Evolutionary conservation across 441 rosid species (phyloP).

Genomic region (Dalechampia spathulata): DNA sequence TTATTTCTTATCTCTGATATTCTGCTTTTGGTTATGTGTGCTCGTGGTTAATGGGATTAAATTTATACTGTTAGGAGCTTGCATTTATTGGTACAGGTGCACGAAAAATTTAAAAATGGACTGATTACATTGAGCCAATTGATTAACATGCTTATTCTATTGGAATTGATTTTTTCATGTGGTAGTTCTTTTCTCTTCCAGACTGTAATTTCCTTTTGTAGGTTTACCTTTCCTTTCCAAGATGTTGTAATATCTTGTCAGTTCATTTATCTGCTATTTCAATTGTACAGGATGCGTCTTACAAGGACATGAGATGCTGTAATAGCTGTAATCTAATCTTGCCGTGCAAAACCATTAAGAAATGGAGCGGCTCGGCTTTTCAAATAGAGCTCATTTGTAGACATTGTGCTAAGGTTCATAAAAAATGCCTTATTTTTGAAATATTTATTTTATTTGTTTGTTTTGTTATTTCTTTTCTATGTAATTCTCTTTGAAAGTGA

Average conservation of each 20-base stretch:
- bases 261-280: slow-evolving; percentile 11
- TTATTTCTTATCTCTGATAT: too few species aligned
- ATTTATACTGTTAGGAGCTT: neutral
- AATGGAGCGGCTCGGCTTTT: slow-evolving; percentile 32
- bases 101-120: neutral
- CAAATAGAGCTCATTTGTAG: slow-evolving; percentile 55
- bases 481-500: too few species aligned
- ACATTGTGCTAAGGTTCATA: slow-evolving; percentile 84
- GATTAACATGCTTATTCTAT: neutral
- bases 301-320: slow-evolving; percentile 50
- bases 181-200: neutral
- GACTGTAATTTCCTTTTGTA: neutral
- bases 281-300: slow-evolving; percentile 38
- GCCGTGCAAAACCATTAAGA: slow-evolving; percentile 55
- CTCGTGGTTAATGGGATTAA: neutral
- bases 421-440: too few species aligned
- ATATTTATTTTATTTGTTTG: slow-evolving; percentile 11
- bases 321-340: slow-evolving; percentile 59
- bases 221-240: neutral
- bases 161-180: too few species aligned
- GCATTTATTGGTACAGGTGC: neutral
- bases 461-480: neutral
- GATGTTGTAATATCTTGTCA: neutral
- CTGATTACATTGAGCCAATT: neutral
- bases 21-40: neutral